Evolutionary conservation across 2,329 filamentous ascomycete genomes (phyloP), one percentile per base, ranked within the genome.

Genomic region (Ophiostoma fasciatum): DNA sequence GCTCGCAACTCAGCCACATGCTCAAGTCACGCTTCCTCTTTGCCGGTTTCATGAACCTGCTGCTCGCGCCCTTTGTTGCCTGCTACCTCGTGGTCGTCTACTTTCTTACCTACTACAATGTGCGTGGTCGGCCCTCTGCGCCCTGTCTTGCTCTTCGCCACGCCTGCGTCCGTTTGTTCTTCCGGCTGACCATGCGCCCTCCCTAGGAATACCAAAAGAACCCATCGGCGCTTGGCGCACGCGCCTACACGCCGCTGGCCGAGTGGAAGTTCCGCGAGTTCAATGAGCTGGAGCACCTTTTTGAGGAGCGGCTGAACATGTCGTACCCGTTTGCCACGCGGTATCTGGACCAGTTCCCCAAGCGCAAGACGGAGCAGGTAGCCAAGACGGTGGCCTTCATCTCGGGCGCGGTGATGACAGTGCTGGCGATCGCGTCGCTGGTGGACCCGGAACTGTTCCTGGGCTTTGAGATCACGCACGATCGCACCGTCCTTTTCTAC

Each of bases 201-300:
- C 8, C 29, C 4, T 41, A 84, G 79, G 88, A 98, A 62, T 94
- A 93, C 51, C 85, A 94, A 57, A 92, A 87, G 51, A 93, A 94
- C 43, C 88, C 84, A 0, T 76, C 83, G 1, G 78, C 85, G 43
- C 71, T 94, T 26, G 81, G 82, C n/a, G 79, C 84, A 13, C 76
- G 90, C 28, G 78, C 85, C 45, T 98, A 94, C 52, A 96, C 88
- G 0, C 82, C 85, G 1, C 71, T 94, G 34, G 90, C 90, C 0
- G 82, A 94, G 53, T 98, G 90, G 90, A 96, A 94, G 50, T 94
- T 98, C 44, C 78, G 90, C 32, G 88, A 96, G 54, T 98, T 96
- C 66, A 98, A 98, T 50, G 90, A 98, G 55, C 67, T 98, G 1
- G 79, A 80, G 38, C 90, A 98, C 55, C 67, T 96, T 3, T 98